These are phyloP conservation scores for Podospora didyma DNA, from an alignment of 495 filamentous ascomycete genomes.

Conservation along the genomic window DNA sequence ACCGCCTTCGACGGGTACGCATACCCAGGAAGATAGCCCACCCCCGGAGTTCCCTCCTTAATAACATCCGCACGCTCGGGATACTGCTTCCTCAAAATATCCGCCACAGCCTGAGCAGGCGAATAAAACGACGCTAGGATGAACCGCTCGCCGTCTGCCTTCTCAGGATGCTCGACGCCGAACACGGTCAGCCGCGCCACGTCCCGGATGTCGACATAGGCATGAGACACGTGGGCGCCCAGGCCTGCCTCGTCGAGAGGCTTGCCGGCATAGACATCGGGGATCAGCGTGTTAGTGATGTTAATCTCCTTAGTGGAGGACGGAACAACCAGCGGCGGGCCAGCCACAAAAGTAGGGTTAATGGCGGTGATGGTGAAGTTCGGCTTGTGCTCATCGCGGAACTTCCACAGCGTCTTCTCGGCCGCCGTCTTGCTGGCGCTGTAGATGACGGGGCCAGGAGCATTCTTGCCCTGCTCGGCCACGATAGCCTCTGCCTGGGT, in stretches of 20 bases:
- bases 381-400: constrained; percentile 45
- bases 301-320: constrained; percentile 11
- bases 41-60: constrained; percentile 30
- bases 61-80: constrained; percentile 34
- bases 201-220: constrained; percentile 42
- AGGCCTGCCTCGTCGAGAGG: constrained; percentile 6
- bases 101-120: constrained; percentile 34
- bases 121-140: constrained; percentile 21
- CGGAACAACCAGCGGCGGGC: constrained; percentile 26
- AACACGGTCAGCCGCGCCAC: constrained; percentile 38
- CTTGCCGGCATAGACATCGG: constrained; percentile 21
- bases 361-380: constrained; percentile 48
- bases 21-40: constrained; percentile 29
- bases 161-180: constrained; percentile 29
- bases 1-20: constrained; percentile 8
- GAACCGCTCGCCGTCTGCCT: constrained; percentile 35
- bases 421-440: constrained; percentile 51
- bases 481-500: constrained; percentile 24
- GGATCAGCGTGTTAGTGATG: constrained; percentile 18
- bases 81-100: constrained; percentile 34
- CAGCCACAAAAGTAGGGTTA: constrained; percentile 39
- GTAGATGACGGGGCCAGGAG: constrained; percentile 40
- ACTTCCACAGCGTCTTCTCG: constrained; percentile 52
- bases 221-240: constrained; percentile 6
- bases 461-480: constrained; percentile 21